These are phyloP conservation scores for Hebeloma cylindrosporum DNA, from an alignment of 768 basidiomycete species.

Conservation along the genomic window DNA sequence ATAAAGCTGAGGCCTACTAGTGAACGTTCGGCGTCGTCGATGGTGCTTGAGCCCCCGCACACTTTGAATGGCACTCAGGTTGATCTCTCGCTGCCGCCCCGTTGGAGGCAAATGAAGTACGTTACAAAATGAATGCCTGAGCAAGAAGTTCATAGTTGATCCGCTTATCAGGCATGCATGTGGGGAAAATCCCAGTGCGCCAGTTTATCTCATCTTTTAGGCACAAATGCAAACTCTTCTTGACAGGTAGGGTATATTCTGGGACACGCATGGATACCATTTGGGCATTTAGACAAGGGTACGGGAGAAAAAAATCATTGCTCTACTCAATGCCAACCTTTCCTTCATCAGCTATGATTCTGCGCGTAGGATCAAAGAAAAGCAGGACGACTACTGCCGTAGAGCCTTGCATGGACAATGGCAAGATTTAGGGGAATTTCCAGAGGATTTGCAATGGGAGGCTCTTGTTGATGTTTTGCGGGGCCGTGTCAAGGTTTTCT, in stretches of 20 bases:
- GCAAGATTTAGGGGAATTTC: constrained; percentile 53
- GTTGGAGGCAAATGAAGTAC: constrained; percentile 77
- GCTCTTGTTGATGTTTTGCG: constrained; percentile 75
- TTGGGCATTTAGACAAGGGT: constrained; percentile 66
- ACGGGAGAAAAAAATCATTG: constrained; percentile 11
- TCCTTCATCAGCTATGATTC: constrained; percentile 49
- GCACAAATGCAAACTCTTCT: constrained; percentile 1
- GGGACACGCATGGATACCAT: constrained; percentile 63
- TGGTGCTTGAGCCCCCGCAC: constrained; percentile 77
- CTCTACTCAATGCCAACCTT: constrained; percentile 8
- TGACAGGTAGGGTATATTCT: constrained; percentile 43
- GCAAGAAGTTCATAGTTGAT: constrained; percentile 1
- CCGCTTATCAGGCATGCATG: constrained; percentile 42
- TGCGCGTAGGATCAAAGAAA: constrained; percentile 58
- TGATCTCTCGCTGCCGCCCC: constrained; percentile 40
- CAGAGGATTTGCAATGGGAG: constrained; percentile 71
- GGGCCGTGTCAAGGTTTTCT: constrained; percentile 64
- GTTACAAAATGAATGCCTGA: constrained; percentile 14
- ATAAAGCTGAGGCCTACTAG: constrained; percentile 76
- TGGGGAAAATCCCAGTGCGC: constrained; percentile 57
- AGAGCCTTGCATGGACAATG: constrained; percentile 50
- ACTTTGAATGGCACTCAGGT: constrained; percentile 42
- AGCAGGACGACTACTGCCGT: constrained; percentile 64
- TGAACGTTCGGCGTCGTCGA: constrained; percentile 69
- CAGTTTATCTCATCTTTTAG: not conserved